Percentiles rank a stretch among this genome's conserved stretches.
Evolutionary conservation across 2,329 filamentous ascomycete species (phyloP).

Genomic region (Furcasterigmium furcatum): DNA sequence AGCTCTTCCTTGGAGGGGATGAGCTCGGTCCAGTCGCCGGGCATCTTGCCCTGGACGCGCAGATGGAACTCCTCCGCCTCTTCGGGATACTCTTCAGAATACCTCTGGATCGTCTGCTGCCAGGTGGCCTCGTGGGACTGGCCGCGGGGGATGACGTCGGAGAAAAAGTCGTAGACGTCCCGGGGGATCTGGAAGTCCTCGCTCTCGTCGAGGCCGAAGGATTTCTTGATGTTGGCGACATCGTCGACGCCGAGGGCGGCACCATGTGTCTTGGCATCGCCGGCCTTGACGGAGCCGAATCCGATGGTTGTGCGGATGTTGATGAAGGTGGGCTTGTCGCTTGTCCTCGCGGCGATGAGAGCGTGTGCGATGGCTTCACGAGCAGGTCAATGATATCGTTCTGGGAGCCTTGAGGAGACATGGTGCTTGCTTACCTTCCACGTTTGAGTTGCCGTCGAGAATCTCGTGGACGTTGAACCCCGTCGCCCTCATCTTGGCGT

Average conservation of each 20-base stretch:
- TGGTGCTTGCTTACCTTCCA: constrained; percentile 23
- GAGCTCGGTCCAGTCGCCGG: constrained; percentile 42
- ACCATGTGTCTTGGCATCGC: constrained; percentile 53
- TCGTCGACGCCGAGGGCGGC: constrained; percentile 52
- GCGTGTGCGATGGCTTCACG: constrained; percentile 33
- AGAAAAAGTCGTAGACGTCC: constrained; percentile 48
- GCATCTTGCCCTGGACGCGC: constrained; percentile 42
- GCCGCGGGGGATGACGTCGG: constrained; percentile 38
- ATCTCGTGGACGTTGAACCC: constrained; percentile 55
- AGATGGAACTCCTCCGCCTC: constrained; percentile 43
- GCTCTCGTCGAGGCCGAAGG: constrained; percentile 29
- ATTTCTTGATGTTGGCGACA: constrained; percentile 35
- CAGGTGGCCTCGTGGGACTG: constrained; percentile 42
- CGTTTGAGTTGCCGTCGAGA: constrained; percentile 47
- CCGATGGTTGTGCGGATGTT: constrained; percentile 57
- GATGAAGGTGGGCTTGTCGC: constrained; percentile 53
- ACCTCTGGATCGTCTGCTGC: constrained; percentile 36
- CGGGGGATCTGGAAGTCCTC: constrained; percentile 33
- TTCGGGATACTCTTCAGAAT: constrained; percentile 41
- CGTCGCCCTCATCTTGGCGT: constrained; percentile 53
- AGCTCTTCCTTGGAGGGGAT: constrained; percentile 41
- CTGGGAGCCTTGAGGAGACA: not conserved
- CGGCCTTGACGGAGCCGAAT: constrained; percentile 43
- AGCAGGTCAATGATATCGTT: not conserved
- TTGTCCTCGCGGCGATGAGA: constrained; percentile 37